Base-by-base conservation (phyloP, 495 filamentous ascomycete genomes). In the Venustampulla echinocandica region DNA sequence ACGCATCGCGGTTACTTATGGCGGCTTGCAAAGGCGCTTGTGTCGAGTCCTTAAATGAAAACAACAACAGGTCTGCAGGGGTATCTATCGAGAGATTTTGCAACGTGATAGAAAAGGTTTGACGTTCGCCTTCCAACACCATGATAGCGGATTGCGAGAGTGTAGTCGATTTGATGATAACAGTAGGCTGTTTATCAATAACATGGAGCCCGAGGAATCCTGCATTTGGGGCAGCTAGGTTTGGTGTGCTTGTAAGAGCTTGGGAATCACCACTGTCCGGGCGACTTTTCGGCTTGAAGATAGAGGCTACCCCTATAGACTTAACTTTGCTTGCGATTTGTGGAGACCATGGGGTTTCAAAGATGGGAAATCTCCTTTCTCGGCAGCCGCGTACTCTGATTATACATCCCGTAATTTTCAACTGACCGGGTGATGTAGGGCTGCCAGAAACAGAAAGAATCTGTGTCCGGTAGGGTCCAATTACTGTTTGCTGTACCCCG, bases 41-140 rank as follows among this genome's bases (percentile, higher is more conserved):
- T 0, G 86, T 90, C 0, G 90, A 95, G 64, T 96, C 87, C 47
- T 85, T 80, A 64, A 94, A 94, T 0, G 86, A 88, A 47, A 96
- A 85, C 17, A 89, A 70, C 7, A 95, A 61, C 39, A 95, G 76
- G 61, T 94, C 87, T n/a, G 83, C 84, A 20, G 85, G 71, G 4
- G 80, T 82, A 5, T 75, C 71, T 5, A 59, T 47, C 1, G 89
- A 94, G 10, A 77, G 65, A 50, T 97, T 95, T 47, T 82, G 75
- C 25, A 97, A 65, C 0, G 87, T 92, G 32, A 95, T 75, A 1
- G 73, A 80, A 51, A 97, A 95, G 1, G 68, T 67, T 52, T 77
- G 79, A 13, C 74, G 73, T 62, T 97, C 89, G 11, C 90, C 90
- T 64, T 95, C 89, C 11, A 95, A 70, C 44, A 95, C 72, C 87